phyloP scores from a whole-genome alignment of 2,329 filamentous ascomycete species.

The Aspergillus fischeri region DNA sequence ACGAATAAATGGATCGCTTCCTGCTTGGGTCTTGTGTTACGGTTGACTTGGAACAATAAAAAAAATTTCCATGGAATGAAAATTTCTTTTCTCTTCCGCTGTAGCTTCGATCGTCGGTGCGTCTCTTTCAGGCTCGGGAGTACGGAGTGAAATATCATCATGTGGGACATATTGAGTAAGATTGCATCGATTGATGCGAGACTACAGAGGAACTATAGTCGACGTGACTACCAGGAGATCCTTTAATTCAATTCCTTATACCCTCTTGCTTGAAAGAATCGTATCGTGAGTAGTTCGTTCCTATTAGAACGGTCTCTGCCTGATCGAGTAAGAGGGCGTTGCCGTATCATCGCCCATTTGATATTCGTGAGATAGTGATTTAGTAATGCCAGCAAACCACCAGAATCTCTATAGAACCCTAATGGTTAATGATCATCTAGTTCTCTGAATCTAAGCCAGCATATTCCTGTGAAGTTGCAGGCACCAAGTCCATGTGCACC shows the following conservation, averaged over 20 bases:
- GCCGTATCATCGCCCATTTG: no score
- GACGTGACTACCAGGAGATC: neutral
- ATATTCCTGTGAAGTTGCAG: neutral
- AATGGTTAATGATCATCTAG: no score
- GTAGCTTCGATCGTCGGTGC: neutral
- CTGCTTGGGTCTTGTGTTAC: neutral
- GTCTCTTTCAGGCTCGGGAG: neutral
- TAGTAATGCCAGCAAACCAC: no score
- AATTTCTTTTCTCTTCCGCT: neutral
- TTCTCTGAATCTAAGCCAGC: neutral
- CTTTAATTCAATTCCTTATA: neutral
- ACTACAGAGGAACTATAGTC: neutral
- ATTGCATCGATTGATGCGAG: neutral
- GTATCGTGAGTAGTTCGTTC: neutral
- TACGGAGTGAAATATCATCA: neutral
- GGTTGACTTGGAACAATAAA: neutral
- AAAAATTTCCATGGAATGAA: neutral
- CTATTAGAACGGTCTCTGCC: no score
- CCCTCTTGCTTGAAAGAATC: neutral
- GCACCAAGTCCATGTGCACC: neutral
- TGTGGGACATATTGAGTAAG: neutral
- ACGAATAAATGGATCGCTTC: conserved; percentile 44
- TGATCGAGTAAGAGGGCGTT: no score
- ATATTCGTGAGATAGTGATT: no score
- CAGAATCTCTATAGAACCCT: no score